phyloP scores from a whole-genome alignment of 2,329 filamentous ascomycete species.

The Phoma sp. region DNA sequence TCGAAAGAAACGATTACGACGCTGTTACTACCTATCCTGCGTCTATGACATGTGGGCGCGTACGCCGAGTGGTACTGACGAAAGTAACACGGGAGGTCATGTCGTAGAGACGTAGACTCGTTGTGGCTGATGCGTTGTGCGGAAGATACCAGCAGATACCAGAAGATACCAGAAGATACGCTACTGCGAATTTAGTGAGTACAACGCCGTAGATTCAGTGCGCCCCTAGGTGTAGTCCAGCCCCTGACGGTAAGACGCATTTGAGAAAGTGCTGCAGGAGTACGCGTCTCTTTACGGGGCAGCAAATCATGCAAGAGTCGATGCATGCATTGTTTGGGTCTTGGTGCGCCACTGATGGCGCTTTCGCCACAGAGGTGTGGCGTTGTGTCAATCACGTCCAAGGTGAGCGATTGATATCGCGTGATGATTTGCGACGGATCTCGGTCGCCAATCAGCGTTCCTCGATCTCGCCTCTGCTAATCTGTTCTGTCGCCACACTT shows the following conservation, averaged over 20 bases:
- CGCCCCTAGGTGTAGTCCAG: constrained; percentile 19
- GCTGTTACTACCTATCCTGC: background rate
- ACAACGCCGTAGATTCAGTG: constrained; percentile 2
- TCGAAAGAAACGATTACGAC: constrained; percentile 2
- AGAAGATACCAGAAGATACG: background rate
- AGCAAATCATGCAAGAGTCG: constrained; percentile 6
- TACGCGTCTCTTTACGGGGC: constrained; percentile 29
- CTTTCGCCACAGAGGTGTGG: constrained; percentile 20
- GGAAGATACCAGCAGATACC: background rate
- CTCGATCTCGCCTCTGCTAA: constrained; percentile 20
- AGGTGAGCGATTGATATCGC: constrained; percentile 21
- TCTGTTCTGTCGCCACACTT: constrained; percentile 40
- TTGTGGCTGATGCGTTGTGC: constrained; percentile 10
- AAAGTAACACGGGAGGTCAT: constrained; percentile 2
- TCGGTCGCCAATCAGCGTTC: constrained; percentile 23
- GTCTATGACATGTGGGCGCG: background rate
- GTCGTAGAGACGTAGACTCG: background rate
- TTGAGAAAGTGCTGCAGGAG: constrained; percentile 19
- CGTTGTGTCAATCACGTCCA: constrained; percentile 26
- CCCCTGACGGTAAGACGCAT: constrained; percentile 7
- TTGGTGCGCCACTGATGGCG: background rate
- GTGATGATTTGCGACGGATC: constrained; percentile 23
- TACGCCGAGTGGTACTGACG: background rate
- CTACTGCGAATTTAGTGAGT: constrained; percentile 8
- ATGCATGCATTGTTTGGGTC: background rate